A percentile compares a stretch with the other conserved stretches of the same genome.
Conservation (phyloP, 331 rosid genomes). For the Pyracantha coccinea region DNA sequence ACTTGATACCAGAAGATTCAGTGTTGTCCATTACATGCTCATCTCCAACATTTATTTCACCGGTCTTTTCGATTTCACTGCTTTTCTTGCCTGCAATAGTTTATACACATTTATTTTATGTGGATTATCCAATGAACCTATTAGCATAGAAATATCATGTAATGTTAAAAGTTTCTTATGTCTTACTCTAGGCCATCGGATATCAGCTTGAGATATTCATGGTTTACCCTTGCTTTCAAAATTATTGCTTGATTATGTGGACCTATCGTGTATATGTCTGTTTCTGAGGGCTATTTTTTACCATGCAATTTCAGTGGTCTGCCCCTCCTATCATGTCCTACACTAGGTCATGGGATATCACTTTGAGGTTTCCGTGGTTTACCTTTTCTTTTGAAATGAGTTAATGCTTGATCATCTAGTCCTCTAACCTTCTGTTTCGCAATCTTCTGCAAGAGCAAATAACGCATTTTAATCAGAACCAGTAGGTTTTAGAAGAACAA, state of each 20-base stretch:
- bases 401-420: neutral
- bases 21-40: neutral
- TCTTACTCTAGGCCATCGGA: too few species aligned
- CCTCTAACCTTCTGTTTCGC: neutral
- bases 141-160: neutral
- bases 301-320: neutral
- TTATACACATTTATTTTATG: neutral
- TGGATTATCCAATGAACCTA: neutral
- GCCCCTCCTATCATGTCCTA: neutral
- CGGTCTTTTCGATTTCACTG: neutral
- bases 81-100: neutral
- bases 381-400: neutral
- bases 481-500: neutral
- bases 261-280: neutral
- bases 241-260: too few species aligned
- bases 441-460: neutral
- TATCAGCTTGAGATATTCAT: too few species aligned
- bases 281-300: neutral
- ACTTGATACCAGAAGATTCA: neutral
- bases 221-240: too few species aligned
- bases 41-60: neutral
- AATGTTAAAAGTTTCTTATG: neutral
- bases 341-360: neutral
- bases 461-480: neutral
- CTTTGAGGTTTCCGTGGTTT: neutral